Evolutionary conservation across 75 land plant species (phyloP).

Genomic region (Ceratopteris richardii): DNA sequence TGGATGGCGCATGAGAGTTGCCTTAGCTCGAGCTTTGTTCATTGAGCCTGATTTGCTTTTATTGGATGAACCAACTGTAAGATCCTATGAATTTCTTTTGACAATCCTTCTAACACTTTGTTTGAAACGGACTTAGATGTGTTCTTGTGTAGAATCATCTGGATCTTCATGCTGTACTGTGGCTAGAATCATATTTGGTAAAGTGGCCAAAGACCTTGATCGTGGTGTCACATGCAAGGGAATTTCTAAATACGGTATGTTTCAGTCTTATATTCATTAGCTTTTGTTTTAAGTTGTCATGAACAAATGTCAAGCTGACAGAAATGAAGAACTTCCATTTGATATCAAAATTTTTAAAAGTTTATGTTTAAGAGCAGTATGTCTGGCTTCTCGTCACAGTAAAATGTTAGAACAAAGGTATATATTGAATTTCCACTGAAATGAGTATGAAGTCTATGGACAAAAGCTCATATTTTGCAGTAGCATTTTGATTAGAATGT

Average conservation of each 20-base stretch:
- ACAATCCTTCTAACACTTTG: no score
- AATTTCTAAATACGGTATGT: slow-evolving; percentile 89
- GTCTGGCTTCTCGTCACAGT: no score
- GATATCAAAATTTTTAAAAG: no score
- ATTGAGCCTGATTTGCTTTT: slow-evolving; percentile 92
- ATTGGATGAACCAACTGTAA: slow-evolving; percentile 98
- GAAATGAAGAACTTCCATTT: no score
- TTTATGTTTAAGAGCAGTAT: no score
- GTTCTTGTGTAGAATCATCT: slow-evolving; percentile 76
- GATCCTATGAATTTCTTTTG: neutral
- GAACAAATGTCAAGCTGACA: neutral
- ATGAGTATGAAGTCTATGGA: no score
- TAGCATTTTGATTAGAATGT: no score
- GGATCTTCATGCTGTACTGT: slow-evolving; percentile 98
- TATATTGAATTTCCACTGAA: no score
- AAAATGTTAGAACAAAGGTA: no score
- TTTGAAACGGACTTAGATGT: no score
- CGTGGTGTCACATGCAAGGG: slow-evolving; percentile 98
- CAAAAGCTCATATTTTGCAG: no score
- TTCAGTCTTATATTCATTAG: no score
- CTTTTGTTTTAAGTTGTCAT: neutral
- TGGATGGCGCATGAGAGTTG: slow-evolving; percentile 99
- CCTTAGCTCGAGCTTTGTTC: slow-evolving; percentile 92
- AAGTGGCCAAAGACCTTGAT: slow-evolving; percentile 99
- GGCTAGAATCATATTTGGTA: slow-evolving; percentile 87